Base-by-base conservation (phyloP, 108 stramenopile genomes). In the Stephanodiscus minutulus region DNA sequence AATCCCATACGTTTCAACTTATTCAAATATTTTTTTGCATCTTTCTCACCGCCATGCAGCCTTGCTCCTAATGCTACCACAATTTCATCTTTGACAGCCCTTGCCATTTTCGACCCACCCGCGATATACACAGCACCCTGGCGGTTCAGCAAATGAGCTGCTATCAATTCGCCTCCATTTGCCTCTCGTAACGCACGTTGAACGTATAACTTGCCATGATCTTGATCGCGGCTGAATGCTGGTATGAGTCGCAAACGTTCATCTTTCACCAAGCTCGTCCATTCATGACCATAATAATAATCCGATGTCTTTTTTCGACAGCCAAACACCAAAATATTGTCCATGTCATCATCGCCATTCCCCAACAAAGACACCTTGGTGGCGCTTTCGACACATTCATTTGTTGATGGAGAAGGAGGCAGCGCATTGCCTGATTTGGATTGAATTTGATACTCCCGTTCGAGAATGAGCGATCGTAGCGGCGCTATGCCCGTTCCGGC, bases 401-500 rank as follows among this genome's bases (percentile, higher is more conserved):
- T 35, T 58, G 27, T 6, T 8, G 27, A 33, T 58, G 33, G 15
- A 17, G 57, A 13, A 18, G 29, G 5, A 28, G 29, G 11, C 9
- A 20, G 35, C 11, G 1, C n/a, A 50, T 28, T 36, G 31, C 36
- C 36, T 3, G 60, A 5, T 18, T 50, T 43, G n/a, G 33, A 20
- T 36, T 61, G 52, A 25, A 66, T 28, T 15, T 63, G 20, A 50
- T 85, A 86, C 18, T 85, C 72, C 15, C 93, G 81, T 76, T 94
- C 93, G 47, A 82, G 50, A 35, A 94, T 82, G 12, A 94, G 61
- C 21, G 86, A 83, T 31, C 93, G 87, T 46, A 94, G 85, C 20
- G 93, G 93, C 24, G 93, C 93, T 39, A 94, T 79, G 12, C 93
- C 93, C 7, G 93, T 94, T 43, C 93, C 93, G 44, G 90, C 89